These are phyloP conservation scores for Solanum chiquidenum DNA, from an alignment of 257 asterid genomes.

Conservation along the genomic window DNA sequence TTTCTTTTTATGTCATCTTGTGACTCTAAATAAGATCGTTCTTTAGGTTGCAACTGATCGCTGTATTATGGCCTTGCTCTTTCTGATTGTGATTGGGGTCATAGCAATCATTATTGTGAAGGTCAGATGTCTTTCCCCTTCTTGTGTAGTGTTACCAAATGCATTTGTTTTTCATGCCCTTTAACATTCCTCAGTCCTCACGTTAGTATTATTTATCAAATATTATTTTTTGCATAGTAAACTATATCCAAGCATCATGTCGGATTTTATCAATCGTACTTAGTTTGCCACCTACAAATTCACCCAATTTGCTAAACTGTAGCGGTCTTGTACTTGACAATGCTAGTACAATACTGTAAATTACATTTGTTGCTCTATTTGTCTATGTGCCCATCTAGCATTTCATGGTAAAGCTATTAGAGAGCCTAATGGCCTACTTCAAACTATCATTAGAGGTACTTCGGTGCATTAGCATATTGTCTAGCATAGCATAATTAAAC, in stretches of 20 bases:
- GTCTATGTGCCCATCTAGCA: not conserved
- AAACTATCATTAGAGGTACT: not conserved
- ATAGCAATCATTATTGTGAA: constrained; percentile 79
- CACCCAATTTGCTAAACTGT: not conserved
- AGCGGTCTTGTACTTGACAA: not conserved
- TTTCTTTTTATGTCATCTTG: constrained; percentile 6
- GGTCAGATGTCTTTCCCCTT: constrained; percentile 33
- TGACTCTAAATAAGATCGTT: constrained; percentile 16
- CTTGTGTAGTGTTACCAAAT: not conserved
- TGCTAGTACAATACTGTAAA: not conserved
- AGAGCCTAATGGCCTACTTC: not conserved
- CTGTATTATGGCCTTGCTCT: constrained; percentile 88
- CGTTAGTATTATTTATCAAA: not conserved
- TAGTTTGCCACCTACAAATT: not conserved
- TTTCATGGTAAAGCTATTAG: not conserved
- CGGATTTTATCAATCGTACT: not conserved
- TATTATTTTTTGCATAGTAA: not conserved
- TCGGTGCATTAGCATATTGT: not conserved
- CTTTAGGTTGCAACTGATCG: constrained; percentile 93
- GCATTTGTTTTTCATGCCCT: not conserved
- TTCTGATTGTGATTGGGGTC: constrained; percentile 89
- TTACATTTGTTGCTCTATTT: not conserved
- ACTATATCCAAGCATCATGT: not conserved
- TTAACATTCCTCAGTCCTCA: not conserved
- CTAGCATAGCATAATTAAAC: not conserved